Evolutionary conservation across 1,284 basidiomycete genomes (phyloP), one percentile per base, ranked within the genome.

Genomic region (Ganoderma lingzhi): DNA sequence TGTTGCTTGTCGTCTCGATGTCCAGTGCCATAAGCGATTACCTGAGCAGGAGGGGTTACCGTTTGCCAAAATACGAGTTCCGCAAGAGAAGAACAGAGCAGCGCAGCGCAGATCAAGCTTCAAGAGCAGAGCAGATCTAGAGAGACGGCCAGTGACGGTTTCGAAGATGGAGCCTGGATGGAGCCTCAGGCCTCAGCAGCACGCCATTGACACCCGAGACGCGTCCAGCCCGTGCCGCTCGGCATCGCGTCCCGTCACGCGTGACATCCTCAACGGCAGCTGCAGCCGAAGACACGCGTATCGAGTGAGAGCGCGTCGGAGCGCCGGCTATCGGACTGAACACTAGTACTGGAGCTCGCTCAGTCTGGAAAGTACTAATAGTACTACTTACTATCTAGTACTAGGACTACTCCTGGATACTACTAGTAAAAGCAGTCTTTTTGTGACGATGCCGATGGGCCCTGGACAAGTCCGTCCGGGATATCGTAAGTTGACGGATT

Each of bases 401-500:
- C 23, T 23, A 23, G 23, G 23, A 23, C 23, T 23, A 23, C 23
- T 23, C 23, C 23, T 23, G 1, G 23, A 23, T 23, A 23, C 23
- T 23, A 23, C 23, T 1, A 23, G 23, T 1, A 23, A 23, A 23
- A 23, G 23, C 1, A 23, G 23, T 23, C 23, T 23, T 23, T 23
- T 1, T 23, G 23, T 23, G 23, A 23, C 23, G 23, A 23, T 23
- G 23, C 23, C 39, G 39, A 41, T 41, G 39, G 39, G 10, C 39
- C 39, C 12, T 41, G 39, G 39, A 8, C 39, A 41, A 41, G 39
- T 41, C 39, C 39, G 39, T 41, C 3, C 39, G 39, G 39, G 37
- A 61, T 30, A 58, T 59, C 37, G 10, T 32, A 19, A 9, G 64
- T 62, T 66, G 65, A 66, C 65, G 65, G 48, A 62, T 41, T 59